Percentiles rank a stretch among this genome's conserved stretches.
Conservation (phyloP, 2,329 filamentous ascomycete genomes). For the Verticillium tricorpus region DNA sequence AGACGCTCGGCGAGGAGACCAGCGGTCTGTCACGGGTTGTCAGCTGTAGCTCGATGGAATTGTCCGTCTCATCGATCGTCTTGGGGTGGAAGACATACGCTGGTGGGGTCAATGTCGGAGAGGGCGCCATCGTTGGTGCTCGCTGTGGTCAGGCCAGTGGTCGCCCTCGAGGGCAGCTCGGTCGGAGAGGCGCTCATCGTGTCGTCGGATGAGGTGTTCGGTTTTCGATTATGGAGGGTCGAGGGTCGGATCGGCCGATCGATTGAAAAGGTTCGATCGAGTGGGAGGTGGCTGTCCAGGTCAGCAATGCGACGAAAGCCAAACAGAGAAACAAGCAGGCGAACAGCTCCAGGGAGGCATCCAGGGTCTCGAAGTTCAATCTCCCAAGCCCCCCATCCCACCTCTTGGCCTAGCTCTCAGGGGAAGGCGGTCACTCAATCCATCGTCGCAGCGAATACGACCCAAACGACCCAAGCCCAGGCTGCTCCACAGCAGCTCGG, state of each 20-base stretch:
- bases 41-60: too few relatives aligned
- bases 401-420: background rate
- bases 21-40: constrained; percentile 51
- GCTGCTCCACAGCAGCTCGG: background rate
- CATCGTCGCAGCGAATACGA: background rate
- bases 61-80: too few relatives aligned
- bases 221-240: constrained; percentile 16
- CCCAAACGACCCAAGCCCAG: too few relatives aligned
- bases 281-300: background rate
- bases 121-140: constrained; percentile 49
- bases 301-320: background rate
- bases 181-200: constrained; percentile 22
- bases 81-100: constrained; percentile 34
- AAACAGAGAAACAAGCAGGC: background rate
- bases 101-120: constrained; percentile 53
- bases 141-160: constrained; percentile 27
- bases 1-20: constrained; percentile 81
- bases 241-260: background rate
- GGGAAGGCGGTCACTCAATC: background rate
- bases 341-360: background rate
- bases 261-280: background rate
- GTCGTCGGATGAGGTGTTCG: background rate
- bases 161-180: constrained; percentile 40
- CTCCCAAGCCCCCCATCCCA: background rate
- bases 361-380: background rate